Evolutionary conservation across 2,329 filamentous ascomycete genomes (phyloP).

Genomic region (Pestalotiopsis sp.): DNA sequence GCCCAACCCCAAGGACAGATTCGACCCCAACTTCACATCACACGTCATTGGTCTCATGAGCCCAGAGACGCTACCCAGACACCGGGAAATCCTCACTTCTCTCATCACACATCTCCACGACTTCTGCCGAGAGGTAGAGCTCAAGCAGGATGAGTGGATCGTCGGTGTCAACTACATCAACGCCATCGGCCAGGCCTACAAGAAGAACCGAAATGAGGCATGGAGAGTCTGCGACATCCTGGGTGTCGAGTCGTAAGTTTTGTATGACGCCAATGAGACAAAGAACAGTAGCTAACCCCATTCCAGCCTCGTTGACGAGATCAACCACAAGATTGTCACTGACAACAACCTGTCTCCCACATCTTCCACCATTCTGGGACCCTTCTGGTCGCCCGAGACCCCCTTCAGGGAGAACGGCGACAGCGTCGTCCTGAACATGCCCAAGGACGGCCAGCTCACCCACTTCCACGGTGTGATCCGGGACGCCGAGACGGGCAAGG

Average conservation of each 20-base stretch:
- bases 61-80: slow-evolving; percentile 58
- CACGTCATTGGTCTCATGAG: slow-evolving; percentile 63
- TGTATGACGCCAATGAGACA: neutral
- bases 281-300: neutral
- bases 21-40: slow-evolving; percentile 71
- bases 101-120: slow-evolving; percentile 65
- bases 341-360: slow-evolving; percentile 39
- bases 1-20: slow-evolving; percentile 36
- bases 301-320: slow-evolving; percentile 58
- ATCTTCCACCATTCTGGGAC: slow-evolving; percentile 69
- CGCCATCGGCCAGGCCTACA: slow-evolving; percentile 60
- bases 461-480: slow-evolving; percentile 67
- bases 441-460: slow-evolving; percentile 60
- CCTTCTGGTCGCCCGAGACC: slow-evolving; percentile 67
- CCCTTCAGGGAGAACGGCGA: slow-evolving; percentile 60
- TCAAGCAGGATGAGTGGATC: slow-evolving; percentile 66
- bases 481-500: slow-evolving; percentile 49
- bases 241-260: slow-evolving; percentile 54
- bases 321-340: slow-evolving; percentile 63
- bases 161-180: slow-evolving; percentile 60
- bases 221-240: slow-evolving; percentile 65
- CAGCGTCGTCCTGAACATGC: slow-evolving; percentile 50
- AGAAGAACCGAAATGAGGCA: slow-evolving; percentile 62
- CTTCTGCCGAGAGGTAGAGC: slow-evolving; percentile 64
- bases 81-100: slow-evolving; percentile 54